These are phyloP conservation scores for Trametes meyenii DNA, from an alignment of 768 basidiomycete genomes.

Conservation along the genomic window DNA sequence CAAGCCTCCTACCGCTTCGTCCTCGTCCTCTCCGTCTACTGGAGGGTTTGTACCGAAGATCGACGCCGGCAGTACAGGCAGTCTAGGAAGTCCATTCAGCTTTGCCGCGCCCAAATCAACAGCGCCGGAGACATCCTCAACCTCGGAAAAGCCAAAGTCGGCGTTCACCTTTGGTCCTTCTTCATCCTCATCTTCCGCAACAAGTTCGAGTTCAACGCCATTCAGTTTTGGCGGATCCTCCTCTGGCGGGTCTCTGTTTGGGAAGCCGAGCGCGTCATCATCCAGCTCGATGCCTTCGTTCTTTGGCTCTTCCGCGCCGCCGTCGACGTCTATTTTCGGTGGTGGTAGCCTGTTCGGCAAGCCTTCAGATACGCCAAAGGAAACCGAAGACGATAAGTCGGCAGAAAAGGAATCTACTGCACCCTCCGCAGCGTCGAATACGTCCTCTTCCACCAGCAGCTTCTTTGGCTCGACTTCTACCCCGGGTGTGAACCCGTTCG, in stretches of 20 bases:
- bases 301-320: constrained; percentile 13
- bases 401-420: constrained; percentile 1
- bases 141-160: constrained; percentile 33
- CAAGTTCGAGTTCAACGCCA: constrained; percentile 10
- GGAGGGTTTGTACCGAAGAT: constrained; percentile 11
- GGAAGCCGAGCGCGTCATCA: not conserved
- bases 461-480: constrained; percentile 18
- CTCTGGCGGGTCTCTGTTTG: constrained; percentile 8
- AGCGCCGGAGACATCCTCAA: not conserved
- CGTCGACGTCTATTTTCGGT: constrained; percentile 15
- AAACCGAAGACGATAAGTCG: constrained; percentile 10
- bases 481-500: not conserved
- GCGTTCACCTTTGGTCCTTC: constrained; percentile 31
- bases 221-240: constrained; percentile 15
- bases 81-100: constrained; percentile 20
- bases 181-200: constrained; percentile 4
- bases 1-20: constrained; percentile 31
- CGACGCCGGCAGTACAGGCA: constrained; percentile 6
- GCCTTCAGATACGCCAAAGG: constrained; percentile 16
- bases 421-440: not conserved
- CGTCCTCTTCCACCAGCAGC: constrained; percentile 10
- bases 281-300: constrained; percentile 4
- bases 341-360: constrained; percentile 15
- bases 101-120: constrained; percentile 11
- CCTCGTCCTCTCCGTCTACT: constrained; percentile 2